These are phyloP conservation scores for Lentinula detonsa DNA, from an alignment of 768 basidiomycete species.

Conservation along the genomic window DNA sequence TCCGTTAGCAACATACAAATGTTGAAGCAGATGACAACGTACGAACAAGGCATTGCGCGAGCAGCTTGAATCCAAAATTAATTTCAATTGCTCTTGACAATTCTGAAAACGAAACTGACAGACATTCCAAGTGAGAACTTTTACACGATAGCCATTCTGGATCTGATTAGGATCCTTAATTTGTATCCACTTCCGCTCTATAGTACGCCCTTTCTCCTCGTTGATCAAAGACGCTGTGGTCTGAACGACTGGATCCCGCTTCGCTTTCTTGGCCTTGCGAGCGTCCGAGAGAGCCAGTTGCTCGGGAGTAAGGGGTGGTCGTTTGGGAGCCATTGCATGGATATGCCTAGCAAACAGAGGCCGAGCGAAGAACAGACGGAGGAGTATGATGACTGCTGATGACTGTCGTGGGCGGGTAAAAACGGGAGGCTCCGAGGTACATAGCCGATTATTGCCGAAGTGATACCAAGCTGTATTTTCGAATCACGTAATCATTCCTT, in stretches of 20 bases:
- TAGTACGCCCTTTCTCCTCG: slow-evolving; percentile 18
- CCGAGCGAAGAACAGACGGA: neutral
- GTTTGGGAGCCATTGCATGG: slow-evolving; percentile 13
- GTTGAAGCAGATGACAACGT: slow-evolving; percentile 24
- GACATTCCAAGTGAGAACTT: slow-evolving; percentile 82
- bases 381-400: neutral
- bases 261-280: slow-evolving; percentile 40
- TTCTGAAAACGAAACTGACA: slow-evolving; percentile 25
- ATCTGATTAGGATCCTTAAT: slow-evolving; percentile 16
- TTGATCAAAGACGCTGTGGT: slow-evolving; percentile 3
- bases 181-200: slow-evolving; percentile 36
- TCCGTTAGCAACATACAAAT: neutral
- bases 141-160: slow-evolving; percentile 30
- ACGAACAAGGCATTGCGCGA: slow-evolving; percentile 80
- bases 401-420: neutral
- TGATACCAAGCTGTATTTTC: no score
- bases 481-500: neutral
- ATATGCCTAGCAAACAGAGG: neutral
- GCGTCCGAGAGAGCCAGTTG: slow-evolving; percentile 50
- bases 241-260: slow-evolving; percentile 12
- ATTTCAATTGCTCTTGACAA: slow-evolving; percentile 3
- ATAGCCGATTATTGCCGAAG: neutral
- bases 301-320: slow-evolving; percentile 38
- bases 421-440: neutral
- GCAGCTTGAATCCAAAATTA: slow-evolving; percentile 37